These are phyloP conservation scores for Dendrocalamus latiflorus DNA, from an alignment of 202 grass and related monocot species.

Conservation along the genomic window DNA sequence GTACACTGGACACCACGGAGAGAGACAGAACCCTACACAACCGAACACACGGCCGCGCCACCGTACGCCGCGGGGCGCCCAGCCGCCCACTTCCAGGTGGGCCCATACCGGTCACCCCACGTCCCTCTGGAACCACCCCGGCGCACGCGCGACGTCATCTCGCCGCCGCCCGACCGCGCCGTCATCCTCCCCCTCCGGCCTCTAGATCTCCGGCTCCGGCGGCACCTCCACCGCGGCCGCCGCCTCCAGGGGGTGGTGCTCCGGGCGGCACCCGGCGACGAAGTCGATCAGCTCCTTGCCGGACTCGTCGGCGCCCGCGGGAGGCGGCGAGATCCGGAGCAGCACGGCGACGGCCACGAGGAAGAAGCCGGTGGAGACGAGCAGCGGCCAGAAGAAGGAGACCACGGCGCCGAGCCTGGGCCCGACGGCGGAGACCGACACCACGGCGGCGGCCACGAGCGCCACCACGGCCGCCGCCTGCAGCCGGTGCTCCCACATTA, in stretches of 20 bases:
- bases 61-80: conserved; percentile 10
- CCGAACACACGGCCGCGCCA: conserved; percentile 3
- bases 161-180: neutral
- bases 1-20: conserved; percentile 26
- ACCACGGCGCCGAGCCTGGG: conserved; percentile 54
- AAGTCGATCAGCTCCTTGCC: conserved; percentile 84
- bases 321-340: conserved; percentile 74
- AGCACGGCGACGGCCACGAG: conserved; percentile 68
- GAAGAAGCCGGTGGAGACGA: conserved; percentile 78
- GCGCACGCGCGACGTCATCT: neutral
- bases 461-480: conserved; percentile 47
- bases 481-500: conserved; percentile 54
- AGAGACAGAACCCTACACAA: conserved; percentile 27
- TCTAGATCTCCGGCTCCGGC: conserved; percentile 32
- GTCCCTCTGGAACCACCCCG: neutral
- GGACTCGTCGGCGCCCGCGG: conserved; percentile 38
- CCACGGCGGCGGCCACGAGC: conserved; percentile 32
- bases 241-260: conserved; percentile 27
- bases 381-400: conserved; percentile 80
- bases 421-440: conserved; percentile 53
- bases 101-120: conserved; percentile 21
- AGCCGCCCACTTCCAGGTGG: neutral
- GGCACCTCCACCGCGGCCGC: conserved; percentile 20
- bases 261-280: conserved; percentile 56
- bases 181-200: neutral